Evolutionary conservation across 495 filamentous ascomycete species (phyloP).

Genomic region (Penicillium silybi): DNA sequence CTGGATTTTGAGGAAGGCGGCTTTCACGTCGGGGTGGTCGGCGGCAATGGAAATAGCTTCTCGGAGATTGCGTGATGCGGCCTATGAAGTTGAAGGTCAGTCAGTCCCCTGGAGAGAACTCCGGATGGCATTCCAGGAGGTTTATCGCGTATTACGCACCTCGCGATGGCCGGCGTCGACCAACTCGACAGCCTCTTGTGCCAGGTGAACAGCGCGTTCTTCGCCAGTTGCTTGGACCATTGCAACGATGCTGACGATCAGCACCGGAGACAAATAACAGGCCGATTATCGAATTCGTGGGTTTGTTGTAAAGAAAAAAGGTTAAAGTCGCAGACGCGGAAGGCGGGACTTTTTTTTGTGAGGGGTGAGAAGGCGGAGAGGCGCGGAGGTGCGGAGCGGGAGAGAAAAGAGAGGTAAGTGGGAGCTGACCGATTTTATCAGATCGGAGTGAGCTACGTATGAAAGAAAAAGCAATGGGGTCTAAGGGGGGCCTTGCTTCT

Average conservation of each 20-base stretch:
- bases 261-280: conserved; percentile 6
- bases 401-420: not conserved
- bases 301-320: not conserved
- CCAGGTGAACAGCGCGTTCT: conserved; percentile 47
- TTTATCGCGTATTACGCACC: conserved; percentile 26
- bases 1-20: conserved; percentile 48
- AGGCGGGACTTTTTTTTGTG: conserved; percentile 11
- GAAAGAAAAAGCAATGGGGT: not conserved
- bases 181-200: conserved; percentile 48
- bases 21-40: conserved; percentile 50
- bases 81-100: conserved; percentile 30
- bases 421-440: conserved; percentile 4
- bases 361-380: conserved; percentile 12
- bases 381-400: conserved; percentile 14
- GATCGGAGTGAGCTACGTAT: not conserved
- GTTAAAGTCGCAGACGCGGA: not conserved
- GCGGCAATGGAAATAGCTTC: conserved; percentile 61
- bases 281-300: conserved; percentile 1
- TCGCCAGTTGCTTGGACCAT: conserved; percentile 47
- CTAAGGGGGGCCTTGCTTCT: too few species aligned
- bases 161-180: conserved; percentile 47
- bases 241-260: conserved; percentile 30
- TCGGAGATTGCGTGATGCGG: conserved; percentile 54
- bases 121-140: not conserved
- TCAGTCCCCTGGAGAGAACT: not conserved